Evolutionary conservation across 306 rosid species (phyloP), one percentile per base, ranked within the genome.

Genomic region (Morella rubra): DNA sequence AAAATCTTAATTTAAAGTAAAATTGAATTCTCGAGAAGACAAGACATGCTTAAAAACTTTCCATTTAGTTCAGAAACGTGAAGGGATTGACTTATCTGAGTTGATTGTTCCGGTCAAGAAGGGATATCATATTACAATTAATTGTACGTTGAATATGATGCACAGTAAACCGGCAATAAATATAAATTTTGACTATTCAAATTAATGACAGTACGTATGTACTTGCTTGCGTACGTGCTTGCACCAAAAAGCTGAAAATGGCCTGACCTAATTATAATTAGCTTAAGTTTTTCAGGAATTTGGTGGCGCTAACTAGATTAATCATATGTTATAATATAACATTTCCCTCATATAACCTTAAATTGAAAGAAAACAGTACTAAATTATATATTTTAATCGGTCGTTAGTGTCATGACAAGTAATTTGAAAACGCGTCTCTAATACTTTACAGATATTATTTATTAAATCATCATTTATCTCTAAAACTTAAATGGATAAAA

Each of bases 41-140:
- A 42, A 42, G 71, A 66, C 71, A 42, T 18, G 71, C 71, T 66
- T 66, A 42, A n/a, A 65, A 42, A n/a, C 71, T 18, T n/a, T 9
- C 13, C 9, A 42, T 9, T 65, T 66, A 8, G 18, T 42, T 41
- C 46, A 65, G 50, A 65, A 65, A 65, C 71, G 27, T 65, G 24
- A 41, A 16, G 49, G 49, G 46, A 65, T 65, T 65, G 70, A 42
- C 50, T 42, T 6, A 41, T 9, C 4, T 42, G 16, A 22, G 4
- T 32, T 61, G 4, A 12, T 27, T 65, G 16, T 65, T 61, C 6
- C n/a, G 14, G 9, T 27, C 69, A 40, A 62, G 59, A 6, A 53
- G 59, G 16, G 18, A 18, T 53, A 1, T 53, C 7, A 5, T 53
- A 18, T 53, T 53, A 19, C 18, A 27, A 27, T 62, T 12, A 3